phyloP scores from a whole-genome alignment of 176 grass and related monocot species.

The barley (Hordeum vulgare) region MorexV3_pseudomolecules_assembly NC_058520.1:61517790-61518289 shows the following conservation, averaged over 20 bases:
- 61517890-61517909: background rate
- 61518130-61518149: constrained; percentile 5
- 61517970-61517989: background rate
- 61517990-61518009: background rate
- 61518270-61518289: background rate
- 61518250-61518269: background rate
- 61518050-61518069: background rate
- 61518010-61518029: background rate
- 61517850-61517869: background rate
- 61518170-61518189: constrained; percentile 19
- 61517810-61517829: constrained; percentile 20
- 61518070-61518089: background rate
- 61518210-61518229: background rate
- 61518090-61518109: background rate
- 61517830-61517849: background rate
- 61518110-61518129: background rate
- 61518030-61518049: constrained; percentile 5
- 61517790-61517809: constrained; percentile 29
- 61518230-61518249: background rate
- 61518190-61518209: constrained; percentile 24
- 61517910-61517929: background rate
- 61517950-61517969: background rate
- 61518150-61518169: constrained; percentile 28
- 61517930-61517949: background rate
- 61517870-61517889: background rate